Conservation (phyloP, 1,284 basidiomycete species). For the Ganoderma meredithae region DNA sequence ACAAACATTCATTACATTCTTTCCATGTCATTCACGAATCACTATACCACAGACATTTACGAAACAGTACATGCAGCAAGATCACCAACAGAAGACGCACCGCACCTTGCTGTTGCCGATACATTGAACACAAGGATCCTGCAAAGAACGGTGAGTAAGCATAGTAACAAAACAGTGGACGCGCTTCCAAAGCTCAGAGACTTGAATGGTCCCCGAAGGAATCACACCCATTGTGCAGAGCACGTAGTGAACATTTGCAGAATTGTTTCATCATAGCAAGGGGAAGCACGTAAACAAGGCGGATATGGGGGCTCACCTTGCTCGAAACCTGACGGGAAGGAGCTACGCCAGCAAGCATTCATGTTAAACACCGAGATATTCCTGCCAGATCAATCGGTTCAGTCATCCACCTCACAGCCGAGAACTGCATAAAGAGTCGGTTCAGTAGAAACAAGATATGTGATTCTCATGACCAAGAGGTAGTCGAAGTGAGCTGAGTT, state of each 20-base stretch:
- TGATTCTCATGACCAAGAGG: slow-evolving; percentile 58
- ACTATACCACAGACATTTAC: not conserved
- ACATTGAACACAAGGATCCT: not conserved
- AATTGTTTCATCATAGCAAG: slow-evolving; percentile 53
- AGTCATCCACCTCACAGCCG: slow-evolving; percentile 2
- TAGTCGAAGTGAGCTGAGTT: slow-evolving; percentile 74
- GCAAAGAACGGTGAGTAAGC: not conserved
- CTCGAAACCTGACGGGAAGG: not conserved
- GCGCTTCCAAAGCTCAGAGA: slow-evolving; percentile 57
- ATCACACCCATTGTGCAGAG: slow-evolving; percentile 58
- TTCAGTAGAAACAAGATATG: not conserved
- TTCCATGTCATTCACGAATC: not conserved
- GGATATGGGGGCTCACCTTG: slow-evolving; percentile 2
- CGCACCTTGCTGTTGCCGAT: not conserved
- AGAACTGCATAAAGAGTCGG: not conserved
- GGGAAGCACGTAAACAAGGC: not conserved
- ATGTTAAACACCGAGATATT: not conserved
- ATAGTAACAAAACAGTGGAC: not conserved
- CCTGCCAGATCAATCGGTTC: not conserved
- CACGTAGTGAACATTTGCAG: slow-evolving; percentile 63
- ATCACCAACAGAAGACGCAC: not conserved
- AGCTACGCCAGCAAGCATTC: not conserved
- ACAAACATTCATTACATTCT: not conserved
- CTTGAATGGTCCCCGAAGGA: slow-evolving; percentile 82
- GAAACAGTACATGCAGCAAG: not conserved